Percentiles rank a stretch among this genome's conserved stretches.
Conservation (phyloP, 164 flowering plant genomes). For the Saururus chinensis region DNA sequence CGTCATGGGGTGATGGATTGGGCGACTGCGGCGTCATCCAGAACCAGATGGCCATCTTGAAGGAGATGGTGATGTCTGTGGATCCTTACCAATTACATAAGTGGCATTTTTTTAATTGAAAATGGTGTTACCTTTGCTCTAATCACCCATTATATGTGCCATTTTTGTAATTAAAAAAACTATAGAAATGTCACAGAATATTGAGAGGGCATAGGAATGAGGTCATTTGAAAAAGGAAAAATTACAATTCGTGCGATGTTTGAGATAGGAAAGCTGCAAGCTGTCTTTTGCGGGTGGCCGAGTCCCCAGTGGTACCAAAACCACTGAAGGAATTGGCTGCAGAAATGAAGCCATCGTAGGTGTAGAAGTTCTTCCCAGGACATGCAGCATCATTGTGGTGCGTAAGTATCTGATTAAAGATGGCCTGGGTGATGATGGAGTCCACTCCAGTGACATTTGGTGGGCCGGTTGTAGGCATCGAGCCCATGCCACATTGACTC, state of each 20-base stretch:
- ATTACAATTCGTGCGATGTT: constrained; percentile 47
- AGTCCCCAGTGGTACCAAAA: constrained; percentile 43
- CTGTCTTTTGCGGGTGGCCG: constrained; percentile 36
- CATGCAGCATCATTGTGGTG: constrained; percentile 56
- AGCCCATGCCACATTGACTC: not conserved
- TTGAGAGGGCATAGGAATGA: too few species aligned
- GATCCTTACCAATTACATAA: not conserved
- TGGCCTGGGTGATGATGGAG: not conserved
- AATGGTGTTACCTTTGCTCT: too few species aligned
- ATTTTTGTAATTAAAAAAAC: too few species aligned
- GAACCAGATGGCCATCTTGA: constrained; percentile 37
- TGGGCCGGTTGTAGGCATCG: too few species aligned
- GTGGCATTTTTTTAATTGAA: too few species aligned
- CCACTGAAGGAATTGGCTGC: constrained; percentile 33
- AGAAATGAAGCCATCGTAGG: constrained; percentile 34
- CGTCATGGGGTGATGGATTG: constrained; percentile 35
- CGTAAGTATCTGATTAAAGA: not conserved
- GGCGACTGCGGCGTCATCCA: constrained; percentile 33
- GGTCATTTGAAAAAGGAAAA: too few species aligned
- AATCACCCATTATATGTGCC: too few species aligned
- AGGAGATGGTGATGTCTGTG: constrained; percentile 18
- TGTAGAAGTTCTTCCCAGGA: constrained; percentile 50
- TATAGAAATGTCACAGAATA: too few species aligned
- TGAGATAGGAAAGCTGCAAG: constrained; percentile 80
- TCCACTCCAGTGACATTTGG: not conserved